Evolutionary conservation across 352 stramenopile genomes (phyloP), one percentile per base, ranked within the genome.

Genomic region (Globisporangium radiosum): DNA sequence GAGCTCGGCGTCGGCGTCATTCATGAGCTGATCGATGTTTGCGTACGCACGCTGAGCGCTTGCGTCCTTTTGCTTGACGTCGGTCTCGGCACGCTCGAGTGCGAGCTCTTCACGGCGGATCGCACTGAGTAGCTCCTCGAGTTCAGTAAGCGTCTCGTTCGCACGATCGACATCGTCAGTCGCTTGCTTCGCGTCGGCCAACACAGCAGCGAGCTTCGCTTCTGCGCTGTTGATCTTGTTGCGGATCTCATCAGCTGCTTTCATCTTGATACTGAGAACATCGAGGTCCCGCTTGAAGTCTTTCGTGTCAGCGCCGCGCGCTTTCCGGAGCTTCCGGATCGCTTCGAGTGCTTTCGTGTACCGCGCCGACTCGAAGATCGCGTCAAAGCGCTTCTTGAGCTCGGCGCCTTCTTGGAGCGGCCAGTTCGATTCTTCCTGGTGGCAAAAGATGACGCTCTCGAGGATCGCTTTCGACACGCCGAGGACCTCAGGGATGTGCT

Each of bases 351-450:
- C 97, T 66, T 99, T 99, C 7, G 95, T 98, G 72, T 99, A 99
- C 17, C 96, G 72, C 1, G 96, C 96, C 7, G 94, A 98, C 75
- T 99, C 97, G 64, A 99, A 99, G 54, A 99, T 99, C 64, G 99
- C 96, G 73, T 99, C 98, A 67, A 99, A 99, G 38, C 95, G 81
- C 69, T 99, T 99, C 78, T 99, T 99, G 5, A 99, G 73, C 56
- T 98, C 94, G 0, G 90, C 87, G 14, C 96, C 94, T 73, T 99
- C 97, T 56, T 85, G 75, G 49, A 98, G 64, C 13, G 98, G 98
- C 98, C 98, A 99, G 51, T 96, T 98, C 10, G 92, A 97, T 33
- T 98, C 95, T 63, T 97, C 90, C 66, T 99, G 97, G 74, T 99
- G 98, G 65, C 96, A 99, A 76, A 99, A 99, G 37, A 99, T 96